Evolutionary conservation across 306 rosid genomes (phyloP), one percentile per base, ranked within the genome.

Genomic region (Rosa rugosa): DNA sequence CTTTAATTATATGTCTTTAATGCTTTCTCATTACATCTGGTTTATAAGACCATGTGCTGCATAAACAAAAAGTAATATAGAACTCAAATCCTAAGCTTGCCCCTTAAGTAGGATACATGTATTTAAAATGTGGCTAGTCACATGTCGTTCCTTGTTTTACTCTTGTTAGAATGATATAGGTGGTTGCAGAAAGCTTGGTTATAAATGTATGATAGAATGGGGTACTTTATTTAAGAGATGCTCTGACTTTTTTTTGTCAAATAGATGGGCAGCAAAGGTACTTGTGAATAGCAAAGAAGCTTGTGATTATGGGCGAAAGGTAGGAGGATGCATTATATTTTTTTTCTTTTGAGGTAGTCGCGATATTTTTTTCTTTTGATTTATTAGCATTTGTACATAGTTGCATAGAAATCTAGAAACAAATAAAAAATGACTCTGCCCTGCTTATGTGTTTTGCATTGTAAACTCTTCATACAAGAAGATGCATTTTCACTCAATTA

Each of bases 231-330:
- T 7, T 4, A 3, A 27, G 31, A 73, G 27, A 6, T 40, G 16
- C 25, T 56, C 36, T 63, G n/a, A 23, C 20, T 53, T 71, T 49
- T 22, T 41, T 59, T 65, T 22, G 11, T 64, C 77, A 46, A 57
- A 83, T 88, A 95, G 98, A 77, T 95, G 99, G 98, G 98, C 98
- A 67, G 80, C 96, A 17, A 89, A 80, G 82, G 99, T 95, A 83
- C 88, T 90, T 42, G 97, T 95, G 81, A 91, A 93, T 92, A 95
- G 87, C 82, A 80, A 68, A 46, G 86, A 80, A 68, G 98, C 98
- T 80, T 92, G 98, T 80, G 80, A 74, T 79, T 97, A 95, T 46
- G 98, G 99, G 78, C 78, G 96, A 82, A 91, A 92, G 99, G 99
- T 91, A 77, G 56, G 83, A 20, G 34, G 49, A 73, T 56, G 76